Conservation (phyloP, 192 early-diverging fungal genomes). For the Coemansia sp. region DNA sequence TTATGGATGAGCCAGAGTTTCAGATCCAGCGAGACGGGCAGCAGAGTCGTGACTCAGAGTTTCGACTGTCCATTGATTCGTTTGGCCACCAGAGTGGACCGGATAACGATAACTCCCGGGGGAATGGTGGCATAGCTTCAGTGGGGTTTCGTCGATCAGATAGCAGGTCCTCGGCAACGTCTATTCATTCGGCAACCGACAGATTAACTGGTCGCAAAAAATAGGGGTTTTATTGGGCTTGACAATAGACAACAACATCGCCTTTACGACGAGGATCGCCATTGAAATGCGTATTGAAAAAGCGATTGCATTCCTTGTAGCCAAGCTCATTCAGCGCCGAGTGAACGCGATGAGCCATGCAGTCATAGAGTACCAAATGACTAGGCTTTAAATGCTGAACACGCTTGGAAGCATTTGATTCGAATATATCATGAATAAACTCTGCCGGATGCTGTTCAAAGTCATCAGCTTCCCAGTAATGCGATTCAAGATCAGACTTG, state of each 20-base stretch:
- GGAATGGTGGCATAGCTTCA: not conserved
- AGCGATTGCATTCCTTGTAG: constrained; percentile 71
- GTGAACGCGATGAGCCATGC: constrained; percentile 44
- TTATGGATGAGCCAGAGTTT: constrained; percentile 25
- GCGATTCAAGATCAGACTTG: constrained; percentile 33
- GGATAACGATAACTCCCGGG: not conserved
- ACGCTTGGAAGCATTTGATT: not conserved
- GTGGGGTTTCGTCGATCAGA: constrained; percentile 14
- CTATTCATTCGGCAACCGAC: constrained; percentile 23
- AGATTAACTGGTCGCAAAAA: constrained; percentile 27
- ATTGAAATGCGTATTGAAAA: constrained; percentile 91
- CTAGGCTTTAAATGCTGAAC: constrained; percentile 56
- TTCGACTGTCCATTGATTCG: constrained; percentile 50
- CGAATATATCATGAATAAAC: constrained; percentile 58
- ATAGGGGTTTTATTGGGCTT: constrained; percentile 2
- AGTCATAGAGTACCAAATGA: constrained; percentile 80
- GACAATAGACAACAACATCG: constrained; percentile 74
- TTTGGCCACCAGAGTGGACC: constrained; percentile 11
- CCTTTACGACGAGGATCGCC: constrained; percentile 75
- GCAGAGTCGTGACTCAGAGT: constrained; percentile 12
- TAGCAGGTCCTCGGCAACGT: constrained; percentile 46
- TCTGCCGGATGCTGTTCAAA: constrained; percentile 70
- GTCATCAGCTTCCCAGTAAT: constrained; percentile 72
- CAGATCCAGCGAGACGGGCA: constrained; percentile 11
- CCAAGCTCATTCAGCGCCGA: constrained; percentile 35